A percentile compares a stretch with the other conserved stretches of the same genome.
Conservation (phyloP, 176 grass and related monocot genomes). For the Ampelocalamus luodianensis region DNA sequence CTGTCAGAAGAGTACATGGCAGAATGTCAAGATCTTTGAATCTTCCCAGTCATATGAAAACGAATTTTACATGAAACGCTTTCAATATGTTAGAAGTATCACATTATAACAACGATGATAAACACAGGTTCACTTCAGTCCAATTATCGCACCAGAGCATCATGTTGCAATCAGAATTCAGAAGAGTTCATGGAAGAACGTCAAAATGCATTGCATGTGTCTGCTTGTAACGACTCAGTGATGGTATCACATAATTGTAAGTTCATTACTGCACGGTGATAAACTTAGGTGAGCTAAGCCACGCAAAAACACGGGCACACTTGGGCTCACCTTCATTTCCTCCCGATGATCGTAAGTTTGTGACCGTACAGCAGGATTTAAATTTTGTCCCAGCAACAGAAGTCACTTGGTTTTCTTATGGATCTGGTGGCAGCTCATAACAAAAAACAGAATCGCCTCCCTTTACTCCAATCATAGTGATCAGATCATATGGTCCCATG, state of each 20-base stretch:
- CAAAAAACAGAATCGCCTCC: neutral
- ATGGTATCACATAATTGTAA: neutral
- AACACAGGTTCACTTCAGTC: no score
- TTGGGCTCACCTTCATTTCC: constrained; percentile 31
- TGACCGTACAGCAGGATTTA: neutral
- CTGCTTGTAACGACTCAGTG: neutral
- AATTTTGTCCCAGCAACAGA: neutral
- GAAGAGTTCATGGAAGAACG: constrained; percentile 12
- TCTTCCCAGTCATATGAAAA: neutral
- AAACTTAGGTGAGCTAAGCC: neutral
- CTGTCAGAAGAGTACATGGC: neutral
- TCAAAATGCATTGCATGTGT: constrained; percentile 15
- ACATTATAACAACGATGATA: no score
- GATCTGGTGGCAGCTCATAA: neutral
- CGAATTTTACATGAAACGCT: neutral
- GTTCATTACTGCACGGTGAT: neutral
- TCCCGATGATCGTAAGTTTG: neutral
- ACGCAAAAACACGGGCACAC: neutral
- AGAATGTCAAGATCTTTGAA: neutral
- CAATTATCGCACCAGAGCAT: constrained; percentile 2
- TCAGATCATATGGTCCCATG: neutral
- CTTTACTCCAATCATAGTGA: neutral
- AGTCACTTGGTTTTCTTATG: neutral
- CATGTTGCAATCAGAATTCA: neutral
- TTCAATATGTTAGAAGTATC: neutral